Percentiles rank a stretch among this genome's conserved stretches.
phyloP scores from a whole-genome alignment of 2,329 filamentous ascomycete species.

The Clarireedia paspali region DNA sequence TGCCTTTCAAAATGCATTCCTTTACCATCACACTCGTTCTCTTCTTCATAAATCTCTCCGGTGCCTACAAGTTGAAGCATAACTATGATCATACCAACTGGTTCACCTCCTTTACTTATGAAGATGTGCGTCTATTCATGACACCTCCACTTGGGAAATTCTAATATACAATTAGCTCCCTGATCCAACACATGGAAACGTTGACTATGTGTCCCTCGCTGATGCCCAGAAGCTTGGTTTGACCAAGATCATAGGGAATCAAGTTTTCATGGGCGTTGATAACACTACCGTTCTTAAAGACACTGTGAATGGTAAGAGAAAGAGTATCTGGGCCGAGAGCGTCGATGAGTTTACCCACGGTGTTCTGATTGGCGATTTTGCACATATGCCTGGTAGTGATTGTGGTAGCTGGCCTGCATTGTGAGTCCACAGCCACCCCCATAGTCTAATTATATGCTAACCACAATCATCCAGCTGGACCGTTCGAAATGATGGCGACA shows the following conservation, averaged over 20 bases:
- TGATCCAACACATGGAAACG: slow-evolving; percentile 21
- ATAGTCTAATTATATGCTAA: not conserved
- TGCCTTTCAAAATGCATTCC: not conserved
- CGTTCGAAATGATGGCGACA: slow-evolving; percentile 12
- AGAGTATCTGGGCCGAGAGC: slow-evolving; percentile 59
- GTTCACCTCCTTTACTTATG: slow-evolving; percentile 16
- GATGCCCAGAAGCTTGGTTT: slow-evolving; percentile 47
- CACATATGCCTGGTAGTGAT: slow-evolving; percentile 63
- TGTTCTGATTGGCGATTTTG: slow-evolving; percentile 62
- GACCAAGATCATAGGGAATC: slow-evolving; percentile 45
- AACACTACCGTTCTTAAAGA: slow-evolving; percentile 16
- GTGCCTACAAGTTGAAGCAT: slow-evolving; percentile 14
- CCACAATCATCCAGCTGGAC: slow-evolving; percentile 15
- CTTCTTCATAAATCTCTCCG: not conserved
- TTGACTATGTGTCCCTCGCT: slow-evolving; percentile 32
- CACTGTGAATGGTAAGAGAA: slow-evolving; percentile 36
- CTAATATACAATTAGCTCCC: slow-evolving; percentile 9
- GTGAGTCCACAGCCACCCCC: slow-evolving; percentile 25
- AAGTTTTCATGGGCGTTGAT: slow-evolving; percentile 45
- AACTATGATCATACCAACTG: slow-evolving; percentile 19
- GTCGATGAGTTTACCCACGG: slow-evolving; percentile 54
- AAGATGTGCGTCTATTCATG: slow-evolving; percentile 8
- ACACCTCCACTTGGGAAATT: not conserved
- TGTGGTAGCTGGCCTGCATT: slow-evolving; percentile 73
- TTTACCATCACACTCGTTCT: not conserved